Percentiles rank a stretch among this genome's conserved stretches.
Evolutionary conservation across 257 asterid genomes (phyloP).

Genomic region (Mitragyna speciosa): DNA sequence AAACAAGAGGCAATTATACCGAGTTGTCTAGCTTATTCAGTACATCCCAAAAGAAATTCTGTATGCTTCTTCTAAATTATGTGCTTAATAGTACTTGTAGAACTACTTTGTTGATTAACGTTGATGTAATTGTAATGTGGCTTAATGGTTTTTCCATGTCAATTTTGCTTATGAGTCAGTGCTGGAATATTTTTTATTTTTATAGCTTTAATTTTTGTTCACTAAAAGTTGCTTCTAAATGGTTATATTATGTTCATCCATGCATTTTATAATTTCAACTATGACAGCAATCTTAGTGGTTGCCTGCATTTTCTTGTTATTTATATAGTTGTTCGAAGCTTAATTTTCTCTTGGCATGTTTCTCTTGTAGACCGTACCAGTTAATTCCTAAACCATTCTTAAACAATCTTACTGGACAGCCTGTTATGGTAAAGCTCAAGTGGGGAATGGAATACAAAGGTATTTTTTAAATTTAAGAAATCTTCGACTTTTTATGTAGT

Average conservation of each 20-base stretch:
- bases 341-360: background rate
- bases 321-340: background rate
- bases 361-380: slow-evolving; percentile 82
- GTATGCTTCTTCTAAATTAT: background rate
- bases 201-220: background rate
- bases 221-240: background rate
- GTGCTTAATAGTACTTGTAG: background rate
- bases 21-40: background rate
- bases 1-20: background rate
- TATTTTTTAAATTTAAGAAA: slow-evolving; percentile 11
- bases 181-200: background rate
- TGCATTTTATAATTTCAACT: no score
- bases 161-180: background rate
- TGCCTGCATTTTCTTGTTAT: background rate
- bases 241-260: background rate
- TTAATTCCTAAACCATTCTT: slow-evolving; percentile 95
- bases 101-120: background rate
- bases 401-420: slow-evolving; percentile 95
- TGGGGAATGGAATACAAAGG: slow-evolving; percentile 99
- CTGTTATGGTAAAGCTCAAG: slow-evolving; percentile 93
- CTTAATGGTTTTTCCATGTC: background rate
- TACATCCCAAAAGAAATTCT: background rate
- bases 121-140: background rate
- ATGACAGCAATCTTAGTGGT: background rate
- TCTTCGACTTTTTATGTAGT: background rate